Percentiles rank a stretch among this genome's conserved stretches.
Conservation (phyloP, 495 filamentous ascomycete genomes). For the Xylaria grammica region DNA sequence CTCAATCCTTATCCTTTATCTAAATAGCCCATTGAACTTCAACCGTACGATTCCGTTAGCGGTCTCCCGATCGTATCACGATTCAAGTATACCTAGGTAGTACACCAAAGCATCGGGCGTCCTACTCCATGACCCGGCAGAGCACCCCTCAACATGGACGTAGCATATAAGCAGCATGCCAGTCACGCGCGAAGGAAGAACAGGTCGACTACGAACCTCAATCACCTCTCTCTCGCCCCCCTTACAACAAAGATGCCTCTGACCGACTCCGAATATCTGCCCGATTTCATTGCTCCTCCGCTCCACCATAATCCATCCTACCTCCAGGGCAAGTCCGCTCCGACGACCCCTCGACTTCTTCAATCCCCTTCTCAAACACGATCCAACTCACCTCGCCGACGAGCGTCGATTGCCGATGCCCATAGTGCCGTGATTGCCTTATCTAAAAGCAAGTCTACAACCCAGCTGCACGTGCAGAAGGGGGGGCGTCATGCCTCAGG, state of each 20-base stretch:
- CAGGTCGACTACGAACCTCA: conserved; percentile 51
- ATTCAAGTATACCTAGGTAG: background rate
- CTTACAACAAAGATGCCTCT: conserved; percentile 70
- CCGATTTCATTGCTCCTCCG: conserved; percentile 33
- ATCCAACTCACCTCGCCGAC: conserved; percentile 44
- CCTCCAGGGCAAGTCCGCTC: conserved; percentile 59
- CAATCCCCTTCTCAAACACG: conserved; percentile 52
- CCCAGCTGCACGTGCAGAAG: conserved; percentile 41
- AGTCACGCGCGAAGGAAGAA: conserved; percentile 52
- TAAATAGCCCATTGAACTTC: background rate
- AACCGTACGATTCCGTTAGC: conserved; percentile 3
- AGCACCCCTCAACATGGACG: conserved; percentile 46
- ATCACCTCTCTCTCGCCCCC: conserved; percentile 65
- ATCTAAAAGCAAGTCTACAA: conserved; percentile 53
- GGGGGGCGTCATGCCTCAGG: conserved; percentile 27
- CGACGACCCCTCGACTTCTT: conserved; percentile 63
- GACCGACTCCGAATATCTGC: conserved; percentile 54
- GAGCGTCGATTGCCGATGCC: conserved; percentile 37
- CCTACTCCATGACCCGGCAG: background rate
- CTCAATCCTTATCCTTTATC: conserved; percentile 2
- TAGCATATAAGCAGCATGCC: conserved; percentile 59
- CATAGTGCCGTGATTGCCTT: conserved; percentile 30
- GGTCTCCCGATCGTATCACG: background rate
- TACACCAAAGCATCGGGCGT: background rate
- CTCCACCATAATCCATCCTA: conserved; percentile 50